Evolutionary conservation across 1,284 basidiomycete species (phyloP), one percentile per base, ranked within the genome.

Genomic region (Mycosarcoma mackinlayi): DNA sequence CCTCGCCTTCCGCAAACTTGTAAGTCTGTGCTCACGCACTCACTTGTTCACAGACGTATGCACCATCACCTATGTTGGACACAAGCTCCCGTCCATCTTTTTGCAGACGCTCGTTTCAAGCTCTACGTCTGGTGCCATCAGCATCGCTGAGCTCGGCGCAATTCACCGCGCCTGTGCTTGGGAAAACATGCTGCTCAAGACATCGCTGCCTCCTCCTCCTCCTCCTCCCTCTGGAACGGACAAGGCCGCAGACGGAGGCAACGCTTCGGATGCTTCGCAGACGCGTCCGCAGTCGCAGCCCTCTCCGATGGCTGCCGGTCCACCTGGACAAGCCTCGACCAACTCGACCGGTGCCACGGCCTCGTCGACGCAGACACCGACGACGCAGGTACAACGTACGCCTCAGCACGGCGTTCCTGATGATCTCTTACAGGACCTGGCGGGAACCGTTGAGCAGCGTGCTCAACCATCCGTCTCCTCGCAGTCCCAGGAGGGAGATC

Each of bases 11-110:
- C 88, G 92, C 40, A 86, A 85, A 68, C 86, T 95, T n/a, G 87
- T 93, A 35, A 87, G 88, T 8, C 85, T 96, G 21, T 89, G 92
- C 73, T 89, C 91, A 34, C 88, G 92, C 19, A 86, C 91, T 31
- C 91, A 92, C 18, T 84, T 98, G 19, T 87, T 98, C 48, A 91
- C 91, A 10, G 95, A 97, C 75, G 89, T 94, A 13, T 93, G 94
- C 82, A 92, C 91, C n/a, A 88, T 92, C 38, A 89, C 90, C 5
- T 93, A 91, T 82, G 61, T 73, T 16, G 92, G 93, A 74, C 88
- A 90, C 42, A 89, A 93, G 68, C 87, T 89, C 28, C 89, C 91
- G 0, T 88, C 90, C 3, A 86, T 88, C 6, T 85, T 96, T 28
- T 86, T 98, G 30, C 89, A 92, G 77, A 69, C 72, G 34, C 60